Evolutionary conservation across 2,329 filamentous ascomycete species (phyloP).

Genomic region (Nemania diffusa): DNA sequence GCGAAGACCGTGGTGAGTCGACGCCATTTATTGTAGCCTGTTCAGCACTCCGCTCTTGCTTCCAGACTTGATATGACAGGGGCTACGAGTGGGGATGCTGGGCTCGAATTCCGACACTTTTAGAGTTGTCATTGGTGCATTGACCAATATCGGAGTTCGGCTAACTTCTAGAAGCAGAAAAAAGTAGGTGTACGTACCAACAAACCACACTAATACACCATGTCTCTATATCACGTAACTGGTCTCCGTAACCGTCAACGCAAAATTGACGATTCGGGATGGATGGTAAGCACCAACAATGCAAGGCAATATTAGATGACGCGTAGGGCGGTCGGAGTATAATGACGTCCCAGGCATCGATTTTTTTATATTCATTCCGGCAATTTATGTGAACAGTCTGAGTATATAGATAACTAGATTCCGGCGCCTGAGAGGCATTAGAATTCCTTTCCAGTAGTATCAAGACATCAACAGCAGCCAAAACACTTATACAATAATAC

Average conservation of each 20-base stretch:
- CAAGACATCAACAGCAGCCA: conserved; percentile 8
- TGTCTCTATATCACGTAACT: conserved; percentile 10
- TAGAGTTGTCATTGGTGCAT: conserved; percentile 35
- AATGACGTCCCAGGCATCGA: conserved; percentile 4
- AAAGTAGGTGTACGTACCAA: conserved; percentile 13
- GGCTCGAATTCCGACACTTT: conserved; percentile 35
- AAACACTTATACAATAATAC: background rate
- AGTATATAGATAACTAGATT: conserved; percentile 21
- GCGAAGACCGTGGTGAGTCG: conserved; percentile 15
- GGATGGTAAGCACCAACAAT: conserved; percentile 23
- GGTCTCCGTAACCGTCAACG: conserved; percentile 26
- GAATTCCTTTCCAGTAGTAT: background rate
- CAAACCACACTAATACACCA: conserved; percentile 1
- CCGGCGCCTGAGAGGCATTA: conserved; percentile 9
- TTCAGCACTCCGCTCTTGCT: conserved; percentile 21
- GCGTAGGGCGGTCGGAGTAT: conserved; percentile 13
- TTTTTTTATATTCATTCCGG: background rate
- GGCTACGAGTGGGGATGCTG: conserved; percentile 20
- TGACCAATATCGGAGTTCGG: conserved; percentile 35
- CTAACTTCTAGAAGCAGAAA: conserved; percentile 26
- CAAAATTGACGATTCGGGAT: conserved; percentile 18
- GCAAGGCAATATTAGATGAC: conserved; percentile 24
- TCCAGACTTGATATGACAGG: conserved; percentile 8
- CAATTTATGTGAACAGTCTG: background rate
- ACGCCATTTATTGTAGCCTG: conserved; percentile 35